Base-by-base conservation (phyloP, 805 yeast species). In the Metschnikowia kofuensis region DNA sequence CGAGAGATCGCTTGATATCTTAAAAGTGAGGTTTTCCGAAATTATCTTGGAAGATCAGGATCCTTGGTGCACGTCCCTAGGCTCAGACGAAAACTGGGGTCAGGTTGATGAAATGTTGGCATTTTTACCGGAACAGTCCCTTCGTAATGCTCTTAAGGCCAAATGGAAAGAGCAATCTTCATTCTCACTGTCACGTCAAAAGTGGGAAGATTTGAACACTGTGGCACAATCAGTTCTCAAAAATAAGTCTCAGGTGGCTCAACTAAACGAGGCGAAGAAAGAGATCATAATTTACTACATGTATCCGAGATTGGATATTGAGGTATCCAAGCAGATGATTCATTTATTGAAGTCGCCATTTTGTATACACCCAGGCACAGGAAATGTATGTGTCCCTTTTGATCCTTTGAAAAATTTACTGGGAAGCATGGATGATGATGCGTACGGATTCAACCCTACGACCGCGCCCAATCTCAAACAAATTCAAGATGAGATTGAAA, bases 341-440 rank as follows among this genome's bases (percentile, higher is more conserved):
- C 99, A 94, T 73, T 83, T 94, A 68, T 78, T 94, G 59, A 94
- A 94, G 64, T 87, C 97, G 1, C 99, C 99, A 14, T 94, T 94
- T 65, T 92, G 98, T 72, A 84, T 94, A 38, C 99, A 94, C 66
- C 99, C 99, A 1, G 84, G 89, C 2, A 94, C 99, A 0, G 97
- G 97, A 7, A 86, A 88, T 59, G 87, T 94, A 3, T 94, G 98
- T 79, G 96, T 94, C 7, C 97, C 98, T 0, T 85, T 81, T 54
- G 82, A 80, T 57, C 83, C 84, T 0, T 48, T 53, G 4, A 62
- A 69, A 36, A 72, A 71, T 53, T 55, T 73, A 34, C 61, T 68
- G 7, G 61, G 58, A 15, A 63, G 68, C 44, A 41, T 47, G 26
- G 68, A 64, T 2, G 75, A 72, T 51, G 77, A 70, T 48, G 65